Evolutionary conservation across 768 basidiomycete genomes (phyloP).

Genomic region (Macrolepiota albuminosa): DNA sequence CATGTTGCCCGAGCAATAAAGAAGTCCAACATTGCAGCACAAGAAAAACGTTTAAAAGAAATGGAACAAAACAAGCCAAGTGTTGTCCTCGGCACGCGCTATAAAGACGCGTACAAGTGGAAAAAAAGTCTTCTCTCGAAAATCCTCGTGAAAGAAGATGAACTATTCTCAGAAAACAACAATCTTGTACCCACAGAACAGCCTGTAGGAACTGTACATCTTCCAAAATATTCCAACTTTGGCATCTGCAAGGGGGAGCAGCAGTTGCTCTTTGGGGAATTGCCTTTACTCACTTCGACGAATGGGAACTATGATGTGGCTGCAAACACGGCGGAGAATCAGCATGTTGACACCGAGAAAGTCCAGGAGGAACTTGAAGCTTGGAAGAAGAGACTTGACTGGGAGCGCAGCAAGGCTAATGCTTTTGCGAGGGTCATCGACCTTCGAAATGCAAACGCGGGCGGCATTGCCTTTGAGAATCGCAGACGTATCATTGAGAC

Average conservation of each 20-base stretch:
- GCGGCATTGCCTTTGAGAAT: conserved; percentile 86
- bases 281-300: conserved; percentile 48
- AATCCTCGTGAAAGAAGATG: conserved; percentile 52
- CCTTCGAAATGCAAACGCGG: conserved; percentile 82
- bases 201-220: conserved; percentile 32
- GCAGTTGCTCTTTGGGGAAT: conserved; percentile 56
- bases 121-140: conserved; percentile 57
- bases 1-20: conserved; percentile 30
- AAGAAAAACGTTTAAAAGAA: conserved; percentile 36
- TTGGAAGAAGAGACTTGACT: conserved; percentile 19
- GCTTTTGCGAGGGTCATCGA: conserved; percentile 70
- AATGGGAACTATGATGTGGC: conserved; percentile 21
- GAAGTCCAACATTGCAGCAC: conserved; percentile 41
- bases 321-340: not conserved
- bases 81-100: conserved; percentile 70
- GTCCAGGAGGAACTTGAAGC: not conserved
- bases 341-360: conserved; percentile 3
- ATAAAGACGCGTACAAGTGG: conserved; percentile 68
- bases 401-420: conserved; percentile 43
- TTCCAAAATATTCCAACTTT: conserved; percentile 56
- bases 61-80: conserved; percentile 46
- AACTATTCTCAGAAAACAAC: conserved; percentile 28
- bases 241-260: conserved; percentile 61
- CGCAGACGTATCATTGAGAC: conserved; percentile 68
- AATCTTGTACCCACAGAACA: conserved; percentile 21